Evolutionary conservation across 1,284 basidiomycete species (phyloP), one percentile per base, ranked within the genome.

Genomic region (Schizophyllum amplum): DNA sequence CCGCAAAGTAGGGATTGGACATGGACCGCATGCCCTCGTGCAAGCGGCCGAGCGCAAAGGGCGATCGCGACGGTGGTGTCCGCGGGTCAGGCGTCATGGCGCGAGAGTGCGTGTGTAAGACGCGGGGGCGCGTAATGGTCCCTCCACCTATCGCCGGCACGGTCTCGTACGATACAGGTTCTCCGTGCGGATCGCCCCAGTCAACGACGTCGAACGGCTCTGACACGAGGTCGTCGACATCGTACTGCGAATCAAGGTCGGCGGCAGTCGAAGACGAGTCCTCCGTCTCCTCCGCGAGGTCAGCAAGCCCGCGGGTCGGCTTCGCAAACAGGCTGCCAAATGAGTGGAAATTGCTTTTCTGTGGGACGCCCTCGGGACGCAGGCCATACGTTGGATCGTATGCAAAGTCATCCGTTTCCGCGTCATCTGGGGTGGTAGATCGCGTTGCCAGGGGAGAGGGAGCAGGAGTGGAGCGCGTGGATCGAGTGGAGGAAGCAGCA

Each of bases 351-450:
- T 81, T 75, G 60, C 83, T 86, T 68, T 88, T 90, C 1, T 76
- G 75, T 0, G 93, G 93, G 4, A 95, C 77, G 11, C 90, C 88
- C 65, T 95, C 93, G 0, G 92, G 91, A 15, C 95, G 86, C n/a
- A 98, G 75, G n/a, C 95, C 95, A 66, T 98, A 98, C 0, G 95
- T 98, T 0, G 94, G 95, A 66, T 98, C 95, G 70, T 92, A 97
- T 61, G 90, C 84, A 71, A 96, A 94, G 47, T 94, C 81, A 56
- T 95, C 92, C 1, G 59, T 68, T 24, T 65, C 49, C 42, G 61
- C 55, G 15, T 74, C 71, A 1, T 74, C 64, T 17, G 79, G 76
- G n/a, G 71, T 47, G 42, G 62, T 63, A 49, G 65, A 61, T 22
- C 62, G 57, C 54, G 54, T 63, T 47, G 58, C 63, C 56, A 65